Base-by-base conservation (phyloP, 495 filamentous ascomycete species). In the Annulohypoxylon maeteangense region DNA sequence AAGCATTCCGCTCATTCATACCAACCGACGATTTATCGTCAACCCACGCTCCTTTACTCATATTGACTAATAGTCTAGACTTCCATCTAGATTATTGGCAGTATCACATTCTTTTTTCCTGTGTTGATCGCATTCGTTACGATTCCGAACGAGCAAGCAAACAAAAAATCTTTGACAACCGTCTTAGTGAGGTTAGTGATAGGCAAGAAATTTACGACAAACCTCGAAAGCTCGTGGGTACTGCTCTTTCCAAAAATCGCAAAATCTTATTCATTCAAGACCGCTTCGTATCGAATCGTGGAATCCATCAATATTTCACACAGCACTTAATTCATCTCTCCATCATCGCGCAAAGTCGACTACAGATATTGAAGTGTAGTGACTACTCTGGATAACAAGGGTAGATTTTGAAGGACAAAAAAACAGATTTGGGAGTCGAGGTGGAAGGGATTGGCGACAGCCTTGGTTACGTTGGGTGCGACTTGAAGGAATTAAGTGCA, bases 41-140 rank as follows among this genome's bases (percentile, higher is more conserved):
- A 68, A 29, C 22, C 27, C 70, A 68, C 70, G 42, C 65, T 65
- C 65, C 27, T 53, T 68, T 73, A 60, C 61, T 42, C 55, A 44
- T 54, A 11, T 65, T 61, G 53, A 66, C 57, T 57, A 53, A 47
- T 65, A 57, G 56, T 65, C 70, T 68, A 57, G 60, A 58, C 50
- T 27, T 42, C 45, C 31, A 67, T 67, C 71, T 69, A 58, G 72
- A 66, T 65, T 70, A 70, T 64, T 56, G 51, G 38, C 62, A 62
- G 20, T 62, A 60, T 70, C 67, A 69, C 73, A 47, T 58, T 74
- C 71, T 73, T 67, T 75, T 68, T 72, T 59, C 50, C 59, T 76
- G 76, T 78, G 76, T 78, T 77, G 74, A 78, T 74, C 76, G 72
- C 76, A 76, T 75, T 75, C 70, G 57, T 72, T 77, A 72, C 69